Evolutionary conservation across 768 basidiomycete genomes (phyloP).

Genomic region (Phylloporus rhodoxanthus): DNA sequence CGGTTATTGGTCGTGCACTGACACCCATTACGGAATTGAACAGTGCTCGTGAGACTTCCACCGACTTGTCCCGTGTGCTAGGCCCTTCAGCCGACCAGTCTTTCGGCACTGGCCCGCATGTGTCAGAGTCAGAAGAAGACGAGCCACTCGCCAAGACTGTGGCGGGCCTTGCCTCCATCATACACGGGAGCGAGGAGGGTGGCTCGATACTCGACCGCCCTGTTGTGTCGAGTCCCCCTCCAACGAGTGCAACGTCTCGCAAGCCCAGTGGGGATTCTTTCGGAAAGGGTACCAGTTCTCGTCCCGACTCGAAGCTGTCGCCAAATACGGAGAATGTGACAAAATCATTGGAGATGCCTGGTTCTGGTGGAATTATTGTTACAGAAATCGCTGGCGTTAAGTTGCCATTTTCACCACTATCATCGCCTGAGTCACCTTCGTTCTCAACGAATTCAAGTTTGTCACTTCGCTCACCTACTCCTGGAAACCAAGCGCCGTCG

Average conservation of each 20-base stretch:
- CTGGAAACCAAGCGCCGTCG: conserved; percentile 10
- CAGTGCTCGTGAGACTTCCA: conserved; percentile 25
- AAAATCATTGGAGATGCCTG: conserved; percentile 19
- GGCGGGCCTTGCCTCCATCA: conserved; percentile 13
- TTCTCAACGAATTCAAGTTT: conserved; percentile 28
- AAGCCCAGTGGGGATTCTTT: conserved; percentile 35
- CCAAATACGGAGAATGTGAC: conserved; percentile 20
- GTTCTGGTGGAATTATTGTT: conserved; percentile 4
- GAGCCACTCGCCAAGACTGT: conserved; percentile 17
- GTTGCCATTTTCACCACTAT: conserved; percentile 28
- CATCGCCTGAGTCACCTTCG: conserved; percentile 28
- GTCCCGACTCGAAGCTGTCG: conserved; percentile 38
- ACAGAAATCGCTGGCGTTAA: conserved; percentile 28
- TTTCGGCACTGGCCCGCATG: conserved; percentile 6
- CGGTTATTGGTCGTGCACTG: conserved; percentile 32
- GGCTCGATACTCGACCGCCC: conserved; percentile 13
- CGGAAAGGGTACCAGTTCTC: conserved; percentile 25
- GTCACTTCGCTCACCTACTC: conserved; percentile 16
- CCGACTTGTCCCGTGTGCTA: conserved; percentile 13
- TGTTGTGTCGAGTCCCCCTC: conserved; percentile 24
- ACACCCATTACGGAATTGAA: conserved; percentile 65
- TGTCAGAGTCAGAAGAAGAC: conserved; percentile 25
- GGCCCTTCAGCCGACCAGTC: conserved; percentile 18
- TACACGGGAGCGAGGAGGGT: conserved; percentile 17
- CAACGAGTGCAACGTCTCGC: conserved; percentile 19